These are phyloP conservation scores for Dendrocalamus sinicus DNA, from an alignment of 176 grass and related monocot genomes.

Conservation along the genomic window DNA sequence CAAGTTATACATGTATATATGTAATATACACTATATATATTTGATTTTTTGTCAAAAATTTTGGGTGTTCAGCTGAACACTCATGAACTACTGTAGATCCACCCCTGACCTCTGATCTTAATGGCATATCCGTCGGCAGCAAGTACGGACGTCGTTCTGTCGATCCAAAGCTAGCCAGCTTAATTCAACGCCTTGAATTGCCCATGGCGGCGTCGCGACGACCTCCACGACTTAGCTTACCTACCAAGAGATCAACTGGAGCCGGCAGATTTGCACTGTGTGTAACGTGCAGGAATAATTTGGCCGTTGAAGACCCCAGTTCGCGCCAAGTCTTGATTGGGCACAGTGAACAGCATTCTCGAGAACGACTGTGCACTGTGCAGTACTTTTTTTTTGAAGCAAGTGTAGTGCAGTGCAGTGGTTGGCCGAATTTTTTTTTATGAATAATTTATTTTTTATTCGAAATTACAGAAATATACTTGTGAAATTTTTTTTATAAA, in stretches of 20 bases:
- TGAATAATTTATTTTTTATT: too few relatives aligned
- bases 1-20: too few relatives aligned
- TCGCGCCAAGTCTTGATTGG: slow-evolving; percentile 14
- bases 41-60: too few relatives aligned
- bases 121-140: slow-evolving; percentile 16
- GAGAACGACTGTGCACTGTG: not conserved
- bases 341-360: not conserved
- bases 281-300: not conserved
- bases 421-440: not conserved
- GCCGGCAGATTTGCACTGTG: not conserved
- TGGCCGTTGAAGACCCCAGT: not conserved
- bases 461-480: too few relatives aligned
- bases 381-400: not conserved
- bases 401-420: not conserved
- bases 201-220: slow-evolving; percentile 33
- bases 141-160: not conserved
- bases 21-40: too few relatives aligned
- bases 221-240: not conserved
- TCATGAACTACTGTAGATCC: too few relatives aligned
- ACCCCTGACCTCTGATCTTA: not conserved
- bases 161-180: not conserved
- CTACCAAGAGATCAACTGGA: not conserved
- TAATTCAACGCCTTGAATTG: slow-evolving; percentile 10
- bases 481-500: too few relatives aligned
- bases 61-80: too few relatives aligned